Conservation (phyloP, 2,329 filamentous ascomycete genomes). For the Aspergillus ochraceoroseus region DNA sequence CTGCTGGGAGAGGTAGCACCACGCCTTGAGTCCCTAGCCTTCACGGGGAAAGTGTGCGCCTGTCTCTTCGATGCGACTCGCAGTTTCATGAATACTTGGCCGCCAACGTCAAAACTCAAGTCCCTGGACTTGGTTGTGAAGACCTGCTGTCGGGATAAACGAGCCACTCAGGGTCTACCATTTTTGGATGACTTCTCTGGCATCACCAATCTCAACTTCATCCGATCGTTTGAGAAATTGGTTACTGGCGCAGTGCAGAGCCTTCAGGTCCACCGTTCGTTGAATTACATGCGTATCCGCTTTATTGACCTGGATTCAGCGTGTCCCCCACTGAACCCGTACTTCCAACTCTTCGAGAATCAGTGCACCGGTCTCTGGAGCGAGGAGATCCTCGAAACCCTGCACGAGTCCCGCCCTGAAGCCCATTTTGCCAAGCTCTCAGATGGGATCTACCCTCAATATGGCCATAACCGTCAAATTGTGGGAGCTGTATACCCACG, state of each 20-base stretch:
- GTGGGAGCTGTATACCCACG: constrained; percentile 38
- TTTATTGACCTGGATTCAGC: constrained; percentile 72
- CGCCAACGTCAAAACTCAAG: constrained; percentile 46
- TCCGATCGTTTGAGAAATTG: constrained; percentile 64
- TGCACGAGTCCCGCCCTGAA: constrained; percentile 56
- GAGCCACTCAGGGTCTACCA: constrained; percentile 35
- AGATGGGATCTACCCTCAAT: constrained; percentile 55
- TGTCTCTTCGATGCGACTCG: constrained; percentile 60
- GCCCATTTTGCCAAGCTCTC: constrained; percentile 58
- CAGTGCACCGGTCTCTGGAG: constrained; percentile 68
- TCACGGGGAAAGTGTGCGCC: constrained; percentile 67
- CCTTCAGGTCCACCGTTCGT: constrained; percentile 54
- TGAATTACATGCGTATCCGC: constrained; percentile 64
- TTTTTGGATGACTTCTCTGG: constrained; percentile 61
- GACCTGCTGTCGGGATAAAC: constrained; percentile 59
- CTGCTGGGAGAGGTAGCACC: constrained; percentile 58
- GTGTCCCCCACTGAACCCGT: constrained; percentile 66
- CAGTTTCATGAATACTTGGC: constrained; percentile 48
- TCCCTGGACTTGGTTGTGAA: constrained; percentile 68
- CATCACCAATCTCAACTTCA: constrained; percentile 68
- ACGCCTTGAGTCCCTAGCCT: constrained; percentile 62
- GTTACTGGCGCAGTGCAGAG: constrained; percentile 60
- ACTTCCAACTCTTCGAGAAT: constrained; percentile 60
- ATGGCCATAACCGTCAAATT: constrained; percentile 30
- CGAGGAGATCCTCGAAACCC: constrained; percentile 58